A percentile compares a stretch with the other conserved stretches of the same genome.
Conservation (phyloP, 768 basidiomycete genomes). For the Phanerodontia chrysosporium region DNA sequence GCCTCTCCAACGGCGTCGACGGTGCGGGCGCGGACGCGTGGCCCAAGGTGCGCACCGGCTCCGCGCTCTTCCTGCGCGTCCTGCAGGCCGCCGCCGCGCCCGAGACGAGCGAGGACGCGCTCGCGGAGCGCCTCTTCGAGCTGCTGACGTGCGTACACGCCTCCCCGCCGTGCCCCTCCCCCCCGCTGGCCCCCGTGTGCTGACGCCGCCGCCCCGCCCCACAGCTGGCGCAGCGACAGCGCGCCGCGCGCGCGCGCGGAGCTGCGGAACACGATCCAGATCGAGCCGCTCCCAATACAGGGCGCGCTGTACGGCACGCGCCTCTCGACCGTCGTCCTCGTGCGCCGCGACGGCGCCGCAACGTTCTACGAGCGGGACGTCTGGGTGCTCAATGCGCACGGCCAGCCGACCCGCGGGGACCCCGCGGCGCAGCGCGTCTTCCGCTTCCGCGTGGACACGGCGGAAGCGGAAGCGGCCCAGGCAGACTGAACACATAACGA, state of each 20-base stretch:
- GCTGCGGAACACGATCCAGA: conserved; percentile 56
- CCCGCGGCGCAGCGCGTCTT: conserved; percentile 46
- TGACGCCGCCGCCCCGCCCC: conserved; percentile 14
- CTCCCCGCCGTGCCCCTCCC: conserved; percentile 3
- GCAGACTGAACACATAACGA: too few species aligned
- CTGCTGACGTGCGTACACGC: conserved; percentile 59
- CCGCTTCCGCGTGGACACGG: conserved; percentile 35
- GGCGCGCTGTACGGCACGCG: conserved; percentile 56
- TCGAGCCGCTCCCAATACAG: conserved; percentile 22
- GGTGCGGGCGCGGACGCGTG: conserved; percentile 55
- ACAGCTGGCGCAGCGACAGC: conserved; percentile 5
- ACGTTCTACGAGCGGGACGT: conserved; percentile 69
- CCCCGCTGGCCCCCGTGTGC: too few species aligned
- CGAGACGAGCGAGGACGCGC: conserved; percentile 42
- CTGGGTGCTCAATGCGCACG: conserved; percentile 44
- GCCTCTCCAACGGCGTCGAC: conserved; percentile 75
- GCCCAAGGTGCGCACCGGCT: conserved; percentile 71
- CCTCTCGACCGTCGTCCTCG: conserved; percentile 64
- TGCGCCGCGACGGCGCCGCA: conserved; percentile 53
- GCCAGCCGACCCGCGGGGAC: conserved; percentile 34
- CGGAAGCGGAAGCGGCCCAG: background rate
- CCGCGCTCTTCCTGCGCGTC: conserved; percentile 39
- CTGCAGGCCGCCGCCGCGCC: conserved; percentile 30
- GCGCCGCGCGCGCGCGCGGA: conserved; percentile 46
- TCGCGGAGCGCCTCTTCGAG: conserved; percentile 57